Conservation (phyloP, 768 basidiomycete species). For the Psilocybe azurescens region DNA sequence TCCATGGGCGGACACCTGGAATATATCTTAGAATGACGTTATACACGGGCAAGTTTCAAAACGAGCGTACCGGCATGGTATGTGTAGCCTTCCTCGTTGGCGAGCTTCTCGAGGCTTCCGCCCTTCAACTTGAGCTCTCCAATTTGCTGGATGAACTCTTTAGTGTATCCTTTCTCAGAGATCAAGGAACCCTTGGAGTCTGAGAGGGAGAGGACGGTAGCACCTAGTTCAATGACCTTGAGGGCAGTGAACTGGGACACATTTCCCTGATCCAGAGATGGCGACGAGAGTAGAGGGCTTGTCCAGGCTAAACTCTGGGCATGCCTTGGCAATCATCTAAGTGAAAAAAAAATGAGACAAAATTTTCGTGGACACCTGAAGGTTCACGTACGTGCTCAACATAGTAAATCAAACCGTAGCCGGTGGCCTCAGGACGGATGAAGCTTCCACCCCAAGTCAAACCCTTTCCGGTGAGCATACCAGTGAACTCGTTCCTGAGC, state of each 20-base stretch:
- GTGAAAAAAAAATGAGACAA: neutral
- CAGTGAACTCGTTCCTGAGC: constrained; percentile 70
- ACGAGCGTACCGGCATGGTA: constrained; percentile 49
- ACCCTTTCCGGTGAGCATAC: constrained; percentile 77
- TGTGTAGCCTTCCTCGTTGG: constrained; percentile 44
- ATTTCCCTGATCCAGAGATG: constrained; percentile 74
- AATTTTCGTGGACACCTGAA: neutral
- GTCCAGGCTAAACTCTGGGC: constrained; percentile 59
- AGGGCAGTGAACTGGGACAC: constrained; percentile 79
- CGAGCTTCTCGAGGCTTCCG: constrained; percentile 46
- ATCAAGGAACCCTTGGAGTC: constrained; percentile 78
- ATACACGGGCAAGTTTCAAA: neutral
- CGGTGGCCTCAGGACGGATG: constrained; percentile 78
- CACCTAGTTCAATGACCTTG: constrained; percentile 80
- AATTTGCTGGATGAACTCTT: constrained; percentile 56
- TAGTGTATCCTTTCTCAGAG: constrained; percentile 60
- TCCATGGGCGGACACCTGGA: constrained; percentile 68
- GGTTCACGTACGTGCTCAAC: constrained; percentile 62
- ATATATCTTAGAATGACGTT: neutral
- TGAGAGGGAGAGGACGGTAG: constrained; percentile 70
- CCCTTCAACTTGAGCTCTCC: constrained; percentile 61
- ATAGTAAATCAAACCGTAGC: constrained; percentile 80
- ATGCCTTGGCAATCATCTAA: constrained; percentile 61
- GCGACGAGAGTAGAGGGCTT: constrained; percentile 54
- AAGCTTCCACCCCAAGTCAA: constrained; percentile 71